Conservation (phyloP, 2,329 filamentous ascomycete species). For the Nannizziopsis arthrosporioides region DNA sequence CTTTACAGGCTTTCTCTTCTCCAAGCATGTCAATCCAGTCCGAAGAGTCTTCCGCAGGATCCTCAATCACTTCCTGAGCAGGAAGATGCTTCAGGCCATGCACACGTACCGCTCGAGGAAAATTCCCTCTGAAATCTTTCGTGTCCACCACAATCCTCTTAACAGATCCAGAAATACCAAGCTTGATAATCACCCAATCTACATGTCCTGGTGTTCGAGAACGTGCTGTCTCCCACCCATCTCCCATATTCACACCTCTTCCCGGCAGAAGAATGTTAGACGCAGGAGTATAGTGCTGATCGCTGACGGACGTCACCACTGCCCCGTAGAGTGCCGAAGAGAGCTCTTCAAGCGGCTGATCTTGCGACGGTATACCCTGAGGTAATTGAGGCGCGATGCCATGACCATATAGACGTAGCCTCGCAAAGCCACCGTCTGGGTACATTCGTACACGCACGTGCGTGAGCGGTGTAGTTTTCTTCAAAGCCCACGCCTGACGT, state of each 20-base stretch:
- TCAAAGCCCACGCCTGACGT: slow-evolving; percentile 33
- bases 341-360: slow-evolving; percentile 26
- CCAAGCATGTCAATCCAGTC: slow-evolving; percentile 30
- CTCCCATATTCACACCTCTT: slow-evolving; percentile 36
- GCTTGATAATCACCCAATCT: slow-evolving; percentile 33
- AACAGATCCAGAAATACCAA: slow-evolving; percentile 31
- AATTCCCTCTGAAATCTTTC: slow-evolving; percentile 37
- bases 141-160: slow-evolving; percentile 33
- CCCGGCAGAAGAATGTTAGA: slow-evolving; percentile 33
- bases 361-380: too few species aligned
- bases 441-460: slow-evolving; percentile 37
- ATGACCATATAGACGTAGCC: slow-evolving; percentile 34
- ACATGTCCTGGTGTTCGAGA: slow-evolving; percentile 30
- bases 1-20: slow-evolving; percentile 29
- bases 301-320: slow-evolving; percentile 29
- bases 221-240: slow-evolving; percentile 36
- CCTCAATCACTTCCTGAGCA: slow-evolving; percentile 13
- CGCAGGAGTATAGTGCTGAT: slow-evolving; percentile 34
- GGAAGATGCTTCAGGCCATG: slow-evolving; percentile 23
- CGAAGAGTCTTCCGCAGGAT: slow-evolving; percentile 26
- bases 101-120: slow-evolving; percentile 31
- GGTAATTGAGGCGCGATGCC: slow-evolving; percentile 27
- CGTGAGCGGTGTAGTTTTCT: slow-evolving; percentile 27
- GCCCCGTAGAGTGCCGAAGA: slow-evolving; percentile 33
- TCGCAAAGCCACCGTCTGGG: slow-evolving; percentile 36